A percentile compares a stretch with the other conserved stretches of the same genome.
Conservation (phyloP, 345 rosid genomes). For the Combretum micranthum region DNA sequence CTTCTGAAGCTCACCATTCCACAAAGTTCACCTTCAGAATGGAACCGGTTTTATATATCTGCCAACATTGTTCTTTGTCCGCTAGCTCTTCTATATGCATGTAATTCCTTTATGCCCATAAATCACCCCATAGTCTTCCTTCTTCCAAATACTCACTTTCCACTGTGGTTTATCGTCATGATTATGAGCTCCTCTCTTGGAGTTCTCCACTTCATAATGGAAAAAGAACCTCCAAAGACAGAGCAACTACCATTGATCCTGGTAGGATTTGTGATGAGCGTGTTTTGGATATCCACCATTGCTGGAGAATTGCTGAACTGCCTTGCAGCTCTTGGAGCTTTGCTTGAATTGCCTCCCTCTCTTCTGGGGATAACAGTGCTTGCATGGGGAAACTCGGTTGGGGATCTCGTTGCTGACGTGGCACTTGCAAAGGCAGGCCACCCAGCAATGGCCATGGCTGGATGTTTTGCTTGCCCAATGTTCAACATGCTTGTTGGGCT, state of each 20-base stretch:
- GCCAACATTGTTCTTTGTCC: constrained; percentile 85
- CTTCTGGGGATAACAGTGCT: constrained; percentile 89
- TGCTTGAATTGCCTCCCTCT: constrained; percentile 73
- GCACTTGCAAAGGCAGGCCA: constrained; percentile 97
- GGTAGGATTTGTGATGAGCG: constrained; percentile 81
- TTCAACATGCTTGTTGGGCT: constrained; percentile 98
- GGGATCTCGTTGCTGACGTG: constrained; percentile 94
- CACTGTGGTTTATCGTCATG: constrained; percentile 74
- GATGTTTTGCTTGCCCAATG: constrained; percentile 98
- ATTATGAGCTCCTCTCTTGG: constrained; percentile 65
- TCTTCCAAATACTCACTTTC: constrained; percentile 59
- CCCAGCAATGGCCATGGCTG: constrained; percentile 99
- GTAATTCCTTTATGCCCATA: constrained; percentile 73
- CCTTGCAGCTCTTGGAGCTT: constrained; percentile 66
- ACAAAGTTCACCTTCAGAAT: constrained; percentile 60
- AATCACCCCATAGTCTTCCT: constrained; percentile 79
- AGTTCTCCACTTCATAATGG: constrained; percentile 61
- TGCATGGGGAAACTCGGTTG: constrained; percentile 98
- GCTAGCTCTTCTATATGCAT: constrained; percentile 61
- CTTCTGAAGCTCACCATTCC: constrained; percentile 79
- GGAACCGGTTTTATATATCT: constrained; percentile 70
- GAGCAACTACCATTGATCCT: constrained; percentile 67
- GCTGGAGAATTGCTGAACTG: constrained; percentile 94
- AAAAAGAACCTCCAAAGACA: constrained; percentile 75
- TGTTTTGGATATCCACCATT: constrained; percentile 89